Base-by-base conservation (phyloP, 306 rosid species). In the Senna siamea region DNA sequence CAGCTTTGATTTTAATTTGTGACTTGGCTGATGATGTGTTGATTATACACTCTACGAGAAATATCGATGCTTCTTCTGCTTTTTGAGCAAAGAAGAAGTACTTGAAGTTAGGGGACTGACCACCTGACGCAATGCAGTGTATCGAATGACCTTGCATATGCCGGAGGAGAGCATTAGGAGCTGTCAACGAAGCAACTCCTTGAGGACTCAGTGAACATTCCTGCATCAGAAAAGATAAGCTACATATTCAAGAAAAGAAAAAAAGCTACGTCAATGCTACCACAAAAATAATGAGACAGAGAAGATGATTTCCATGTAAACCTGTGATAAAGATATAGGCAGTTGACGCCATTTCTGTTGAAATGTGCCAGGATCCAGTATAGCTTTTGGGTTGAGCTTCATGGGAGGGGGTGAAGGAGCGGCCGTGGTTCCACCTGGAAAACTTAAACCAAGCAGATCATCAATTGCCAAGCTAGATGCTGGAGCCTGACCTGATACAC, bases 341-440 rank as follows among this genome's bases (percentile, higher is more conserved):
- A 95, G 84, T 81, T 92, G 99, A 78, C 97, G 99, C 99, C 99
- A 95, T 82, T 92, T 95, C 74, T 92, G 99, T 90, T 95, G 99
- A 82, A 95, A 95, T 47, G 92, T 62, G 70, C 92, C 81, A 18
- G 99, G 98, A 79, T 90, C 99, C 81, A 92, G 75, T 51, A 53
- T 79, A 79, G 99, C 96, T 79, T 95, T 95, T 13, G 95, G 83
- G 69, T 90, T 92, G 66, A 95, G 97, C 81, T 69, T 87, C 89
- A 95, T 80, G 11, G 86, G 73, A 75, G 97, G 93, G 32, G 95
- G 92, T 7, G 90, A 53, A 48, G 98, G 90, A 20, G 89, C 51
- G 37, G 87, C 78, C 19, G 86, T 85, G 52, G 89, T 66, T 58
- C 65, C 87, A 77, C 57, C 77, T 26, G 96, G 44, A 30, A 88